Evolutionary conservation across 139 green algal species (phyloP).

Genomic region (Pseudopediastrum boryanum): DNA sequence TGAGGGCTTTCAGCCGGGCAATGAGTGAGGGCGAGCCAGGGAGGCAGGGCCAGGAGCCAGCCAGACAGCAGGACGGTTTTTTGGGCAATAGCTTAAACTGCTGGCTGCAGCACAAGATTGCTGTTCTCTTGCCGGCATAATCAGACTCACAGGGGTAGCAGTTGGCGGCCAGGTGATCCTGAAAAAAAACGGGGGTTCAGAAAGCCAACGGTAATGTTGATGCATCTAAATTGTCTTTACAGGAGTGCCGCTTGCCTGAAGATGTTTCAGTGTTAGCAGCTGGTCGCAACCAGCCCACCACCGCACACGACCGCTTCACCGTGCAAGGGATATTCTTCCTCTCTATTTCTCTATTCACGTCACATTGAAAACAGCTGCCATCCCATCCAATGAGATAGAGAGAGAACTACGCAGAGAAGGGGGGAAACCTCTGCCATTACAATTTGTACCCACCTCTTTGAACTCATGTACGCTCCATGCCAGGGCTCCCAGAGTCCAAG

Average conservation of each 20-base stretch:
- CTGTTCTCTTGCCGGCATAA: too few species aligned
- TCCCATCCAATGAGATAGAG: background rate
- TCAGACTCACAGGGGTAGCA: too few species aligned
- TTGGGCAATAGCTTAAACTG: background rate
- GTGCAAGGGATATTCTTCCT: too few species aligned
- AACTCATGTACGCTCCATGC: conserved; percentile 51
- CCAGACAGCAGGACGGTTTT: background rate
- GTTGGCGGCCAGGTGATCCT: too few species aligned
- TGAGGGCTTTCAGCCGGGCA: background rate
- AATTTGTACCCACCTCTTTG: background rate
- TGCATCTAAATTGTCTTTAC: too few species aligned
- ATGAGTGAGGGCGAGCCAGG: background rate
- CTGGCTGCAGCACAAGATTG: background rate
- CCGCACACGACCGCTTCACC: too few species aligned
- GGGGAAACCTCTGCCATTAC: background rate
- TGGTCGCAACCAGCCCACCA: background rate
- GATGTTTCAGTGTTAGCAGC: background rate
- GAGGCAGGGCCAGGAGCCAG: background rate
- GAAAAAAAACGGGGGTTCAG: too few species aligned
- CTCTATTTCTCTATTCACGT: too few species aligned
- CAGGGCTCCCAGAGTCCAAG: conserved; percentile 48
- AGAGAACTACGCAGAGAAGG: background rate
- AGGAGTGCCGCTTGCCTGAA: too few species aligned
- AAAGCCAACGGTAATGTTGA: too few species aligned
- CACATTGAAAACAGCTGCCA: background rate